A percentile compares a stretch with the other conserved stretches of the same genome.
phyloP scores from a whole-genome alignment of 345 rosid genomes.

The Excoecaria cochinchinensis region DNA sequence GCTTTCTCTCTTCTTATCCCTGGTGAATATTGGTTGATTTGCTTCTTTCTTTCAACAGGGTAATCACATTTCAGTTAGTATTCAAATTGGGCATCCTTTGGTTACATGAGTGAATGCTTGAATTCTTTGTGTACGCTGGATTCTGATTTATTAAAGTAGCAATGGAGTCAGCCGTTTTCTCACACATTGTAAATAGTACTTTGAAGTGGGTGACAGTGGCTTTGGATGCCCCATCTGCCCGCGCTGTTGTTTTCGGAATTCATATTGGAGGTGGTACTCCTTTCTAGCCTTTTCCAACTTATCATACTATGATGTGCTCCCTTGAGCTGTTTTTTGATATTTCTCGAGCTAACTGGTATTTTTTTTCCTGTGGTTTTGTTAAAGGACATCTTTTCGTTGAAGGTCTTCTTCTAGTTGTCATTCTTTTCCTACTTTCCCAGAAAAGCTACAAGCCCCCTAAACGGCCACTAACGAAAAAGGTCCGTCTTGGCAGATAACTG shows the following conservation, averaged over 20 bases:
- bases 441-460: slow-evolving; percentile 96
- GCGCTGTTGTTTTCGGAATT: slow-evolving; percentile 81
- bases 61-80: too few species aligned
- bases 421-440: slow-evolving; percentile 69
- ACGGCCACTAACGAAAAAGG: slow-evolving; percentile 82
- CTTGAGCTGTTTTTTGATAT: slow-evolving; percentile 9
- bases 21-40: too few species aligned
- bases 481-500: slow-evolving; percentile 14
- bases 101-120: background rate
- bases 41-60: too few species aligned
- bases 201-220: slow-evolving; percentile 52
- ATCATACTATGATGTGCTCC: background rate
- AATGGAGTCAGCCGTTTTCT: slow-evolving; percentile 36
- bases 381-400: slow-evolving; percentile 82
- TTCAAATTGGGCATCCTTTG: too few species aligned
- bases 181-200: slow-evolving; percentile 44
- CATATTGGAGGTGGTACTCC: slow-evolving; percentile 56
- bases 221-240: slow-evolving; percentile 71
- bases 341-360: background rate
- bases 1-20: too few species aligned
- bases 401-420: slow-evolving; percentile 72
- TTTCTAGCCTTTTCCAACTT: background rate
- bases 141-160: background rate
- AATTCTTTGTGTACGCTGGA: background rate
- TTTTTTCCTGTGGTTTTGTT: slow-evolving; percentile 4